Conservation (phyloP, 352 stramenopile genomes). For the Globisporangium mamillatum region DNA sequence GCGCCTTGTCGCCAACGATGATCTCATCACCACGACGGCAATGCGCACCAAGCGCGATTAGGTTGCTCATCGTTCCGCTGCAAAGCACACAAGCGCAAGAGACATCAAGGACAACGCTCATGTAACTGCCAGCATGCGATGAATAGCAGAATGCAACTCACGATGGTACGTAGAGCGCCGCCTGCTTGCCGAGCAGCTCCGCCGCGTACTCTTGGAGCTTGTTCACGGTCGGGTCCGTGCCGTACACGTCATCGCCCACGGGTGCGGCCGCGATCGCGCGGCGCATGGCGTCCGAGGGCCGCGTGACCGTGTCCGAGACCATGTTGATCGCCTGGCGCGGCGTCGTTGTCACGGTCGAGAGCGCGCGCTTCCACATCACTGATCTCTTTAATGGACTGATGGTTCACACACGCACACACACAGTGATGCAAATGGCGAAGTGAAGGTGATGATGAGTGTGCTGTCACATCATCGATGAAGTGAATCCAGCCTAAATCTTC, state of each 20-base stretch:
- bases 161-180: constrained; percentile 95
- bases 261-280: constrained; percentile 77
- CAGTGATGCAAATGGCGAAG: background rate
- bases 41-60: constrained; percentile 93
- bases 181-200: constrained; percentile 92
- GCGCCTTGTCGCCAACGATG: constrained; percentile 93
- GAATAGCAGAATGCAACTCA: constrained; percentile 31
- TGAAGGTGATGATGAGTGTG: background rate
- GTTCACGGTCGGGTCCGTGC: constrained; percentile 92
- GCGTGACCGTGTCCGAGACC: constrained; percentile 96
- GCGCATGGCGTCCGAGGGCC: constrained; percentile 91
- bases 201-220: constrained; percentile 91
- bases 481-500: background rate
- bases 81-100: background rate
- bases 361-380: constrained; percentile 14
- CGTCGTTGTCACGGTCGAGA: constrained; percentile 1
- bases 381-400: background rate
- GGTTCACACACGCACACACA: background rate
- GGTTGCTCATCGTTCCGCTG: constrained; percentile 97
- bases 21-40: constrained; percentile 92
- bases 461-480: background rate
- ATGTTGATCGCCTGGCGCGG: constrained; percentile 80
- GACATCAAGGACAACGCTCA: background rate
- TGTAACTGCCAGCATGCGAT: background rate
- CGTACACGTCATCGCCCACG: constrained; percentile 77